Evolutionary conservation across 495 filamentous ascomycete genomes (phyloP), one percentile per base, ranked within the genome.

Genomic region (Lichenothelia convexa): DNA sequence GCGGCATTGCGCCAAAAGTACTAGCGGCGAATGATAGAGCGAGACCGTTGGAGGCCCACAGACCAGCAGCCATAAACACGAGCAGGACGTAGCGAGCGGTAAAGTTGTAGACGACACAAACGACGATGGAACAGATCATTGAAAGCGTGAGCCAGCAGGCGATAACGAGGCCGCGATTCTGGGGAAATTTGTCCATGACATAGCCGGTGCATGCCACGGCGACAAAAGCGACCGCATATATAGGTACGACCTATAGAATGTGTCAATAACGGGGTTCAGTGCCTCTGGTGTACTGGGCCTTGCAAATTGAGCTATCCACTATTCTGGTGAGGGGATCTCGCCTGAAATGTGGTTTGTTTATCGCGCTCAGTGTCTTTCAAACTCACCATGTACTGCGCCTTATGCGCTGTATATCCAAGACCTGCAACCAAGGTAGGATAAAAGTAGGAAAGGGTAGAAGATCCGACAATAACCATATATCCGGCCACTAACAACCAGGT

Each of bases 51-150:
- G 57, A 56, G 1, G 60, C 47, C 61, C 61, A 68, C 0, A 68
- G 56, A 3, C 65, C 65, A 5, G 62, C 53, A 1, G 62, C 59
- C 50, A 65, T 63, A 32, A 71, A 50, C 3, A 64, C 61, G 5
- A 71, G 52, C n/a, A 71, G 52, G 3, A 60, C 59, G 32, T 71
- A 71, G 9, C 65, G 58, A 3, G 62, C 63, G 0, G 48, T 60
- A 31, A 56, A 59, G 37, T 61, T 53, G 37, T 59, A 61, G 0
- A 64, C 58, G 13, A 43, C 40, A 35, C 58, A 60, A 13, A 61
- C 58, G 13, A 60, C 45, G 15, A 68, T 56, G 18, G 60, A 53
- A 38, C 57, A 60, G 20, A 58, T 31, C 27, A 62, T 51, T 0
- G 59, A 54, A 17, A 64, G 41, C 8, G 44, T 39, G 11, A 69